Percentiles rank a stretch among this genome's conserved stretches.
phyloP scores from a whole-genome alignment of 129 eudicot species.

The Erigeron canadensis region DNA sequence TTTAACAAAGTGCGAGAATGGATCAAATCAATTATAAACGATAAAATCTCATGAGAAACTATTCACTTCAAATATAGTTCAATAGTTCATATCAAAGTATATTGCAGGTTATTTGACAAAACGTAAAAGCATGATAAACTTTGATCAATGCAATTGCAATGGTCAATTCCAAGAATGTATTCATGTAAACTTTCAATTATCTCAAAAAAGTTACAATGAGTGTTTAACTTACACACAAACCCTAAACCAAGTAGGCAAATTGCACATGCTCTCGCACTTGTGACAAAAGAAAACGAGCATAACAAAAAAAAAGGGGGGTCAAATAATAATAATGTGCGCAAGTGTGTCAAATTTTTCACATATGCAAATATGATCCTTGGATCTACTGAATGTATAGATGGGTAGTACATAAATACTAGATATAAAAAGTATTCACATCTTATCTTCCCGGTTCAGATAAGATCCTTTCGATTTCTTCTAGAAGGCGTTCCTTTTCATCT shows the following conservation, averaged over 20 bases:
- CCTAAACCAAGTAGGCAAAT: slow-evolving; percentile 21
- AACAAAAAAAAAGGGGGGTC: slow-evolving; percentile 7
- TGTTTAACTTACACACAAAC: neutral
- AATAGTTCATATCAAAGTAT: no score
- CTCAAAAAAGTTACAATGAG: neutral
- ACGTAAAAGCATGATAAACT: no score
- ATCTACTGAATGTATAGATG: neutral
- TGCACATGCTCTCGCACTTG: neutral
- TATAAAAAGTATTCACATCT: slow-evolving; percentile 37
- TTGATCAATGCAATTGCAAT: neutral
- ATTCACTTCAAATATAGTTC: no score
- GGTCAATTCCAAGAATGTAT: neutral
- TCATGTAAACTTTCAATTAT: neutral
- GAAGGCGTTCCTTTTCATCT: slow-evolving; percentile 66
- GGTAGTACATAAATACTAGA: slow-evolving; percentile 15
- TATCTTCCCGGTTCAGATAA: slow-evolving; percentile 46
- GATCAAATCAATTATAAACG: no score
- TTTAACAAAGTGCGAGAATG: no score
- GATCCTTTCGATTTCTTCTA: slow-evolving; percentile 68
- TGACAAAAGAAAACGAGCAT: neutral
- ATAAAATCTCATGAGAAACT: no score
- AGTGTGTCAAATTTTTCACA: slow-evolving; percentile 22
- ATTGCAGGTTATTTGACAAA: no score
- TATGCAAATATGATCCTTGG: slow-evolving; percentile 19
- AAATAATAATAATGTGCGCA: slow-evolving; percentile 7